These are phyloP conservation scores for Solanum virginianum DNA, from an alignment of 257 asterid species.

Conservation along the genomic window DNA sequence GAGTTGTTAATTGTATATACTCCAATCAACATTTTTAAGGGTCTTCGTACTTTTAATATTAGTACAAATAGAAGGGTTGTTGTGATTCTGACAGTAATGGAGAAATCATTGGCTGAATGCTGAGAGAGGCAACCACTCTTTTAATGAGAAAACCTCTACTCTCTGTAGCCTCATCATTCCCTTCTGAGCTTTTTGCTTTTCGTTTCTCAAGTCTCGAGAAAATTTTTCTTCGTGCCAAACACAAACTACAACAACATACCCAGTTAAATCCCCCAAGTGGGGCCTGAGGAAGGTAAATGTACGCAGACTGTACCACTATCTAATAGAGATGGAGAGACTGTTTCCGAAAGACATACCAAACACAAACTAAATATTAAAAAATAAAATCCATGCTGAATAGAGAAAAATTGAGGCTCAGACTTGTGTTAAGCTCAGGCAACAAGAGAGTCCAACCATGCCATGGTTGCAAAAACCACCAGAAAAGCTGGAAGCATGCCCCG, in stretches of 20 bases:
- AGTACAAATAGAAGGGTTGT: background rate
- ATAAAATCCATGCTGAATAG: background rate
- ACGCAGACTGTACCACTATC: no score
- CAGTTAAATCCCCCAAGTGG: no score
- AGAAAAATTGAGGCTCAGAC: constrained; percentile 1
- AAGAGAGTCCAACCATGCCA: background rate
- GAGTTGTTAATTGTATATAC: background rate
- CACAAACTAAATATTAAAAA: background rate
- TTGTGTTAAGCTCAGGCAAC: background rate
- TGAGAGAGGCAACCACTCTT: background rate
- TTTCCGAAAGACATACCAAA: background rate
- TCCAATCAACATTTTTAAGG: background rate
- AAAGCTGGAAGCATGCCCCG: background rate
- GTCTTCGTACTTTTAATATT: background rate
- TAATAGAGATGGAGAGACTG: no score
- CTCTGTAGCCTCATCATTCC: background rate
- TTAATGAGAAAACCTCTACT: background rate
- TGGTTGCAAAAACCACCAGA: background rate
- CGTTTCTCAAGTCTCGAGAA: background rate
- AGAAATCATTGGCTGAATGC: background rate
- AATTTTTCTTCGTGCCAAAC: background rate
- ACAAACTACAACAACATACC: background rate
- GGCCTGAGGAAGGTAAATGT: no score
- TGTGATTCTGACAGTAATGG: background rate
- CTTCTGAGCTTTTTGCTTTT: background rate